phyloP scores from a whole-genome alignment of 2,329 filamentous ascomycete genomes.

The Colletotrichum sansevieriae region DNA sequence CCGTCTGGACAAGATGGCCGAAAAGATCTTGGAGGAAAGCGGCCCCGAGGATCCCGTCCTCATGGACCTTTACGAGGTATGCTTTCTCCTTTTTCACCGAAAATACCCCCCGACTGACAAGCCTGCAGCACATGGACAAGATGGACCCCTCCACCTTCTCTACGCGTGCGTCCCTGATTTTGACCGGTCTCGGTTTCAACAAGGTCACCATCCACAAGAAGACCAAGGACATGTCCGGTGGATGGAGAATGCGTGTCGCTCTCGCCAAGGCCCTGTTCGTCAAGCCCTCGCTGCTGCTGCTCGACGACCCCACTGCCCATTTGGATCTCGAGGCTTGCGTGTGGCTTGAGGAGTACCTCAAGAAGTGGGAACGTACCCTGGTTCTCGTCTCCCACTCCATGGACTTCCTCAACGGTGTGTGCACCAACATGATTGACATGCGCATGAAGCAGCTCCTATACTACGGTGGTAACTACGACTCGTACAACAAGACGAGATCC shows the following conservation, averaged over 20 bases:
- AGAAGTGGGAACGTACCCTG: conserved; percentile 99
- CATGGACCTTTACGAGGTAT: conserved; percentile 95
- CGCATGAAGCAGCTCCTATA: conserved; percentile 88
- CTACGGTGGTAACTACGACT: conserved; percentile 99
- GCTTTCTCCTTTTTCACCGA: conserved; percentile 46
- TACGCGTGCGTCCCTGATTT: conserved; percentile 93
- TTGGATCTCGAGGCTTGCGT: conserved; percentile 99
- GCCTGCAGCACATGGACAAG: conserved; percentile 89
- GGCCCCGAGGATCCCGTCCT: conserved; percentile 92
- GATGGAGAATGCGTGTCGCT: conserved; percentile 99
- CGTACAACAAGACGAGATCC: conserved; percentile 91
- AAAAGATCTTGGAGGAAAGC: conserved; percentile 90
- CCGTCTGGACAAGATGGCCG: conserved; percentile 87
- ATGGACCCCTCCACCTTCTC: conserved; percentile 99
- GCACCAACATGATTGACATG: conserved; percentile 99
- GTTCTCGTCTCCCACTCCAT: conserved; percentile 97
- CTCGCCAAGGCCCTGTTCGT: conserved; percentile 98
- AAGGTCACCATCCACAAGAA: conserved; percentile 98
- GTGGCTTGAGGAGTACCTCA: conserved; percentile 99
- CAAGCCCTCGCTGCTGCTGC: conserved; percentile 93
- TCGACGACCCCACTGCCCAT: conserved; percentile 98
- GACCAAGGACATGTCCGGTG: conserved; percentile 99
- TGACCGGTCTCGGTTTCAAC: conserved; percentile 99
- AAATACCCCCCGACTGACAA: conserved; percentile 25
- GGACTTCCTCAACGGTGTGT: conserved; percentile 99